Conservation (phyloP, 2,329 filamentous ascomycete species). For the Diaporthe vexans region DNA sequence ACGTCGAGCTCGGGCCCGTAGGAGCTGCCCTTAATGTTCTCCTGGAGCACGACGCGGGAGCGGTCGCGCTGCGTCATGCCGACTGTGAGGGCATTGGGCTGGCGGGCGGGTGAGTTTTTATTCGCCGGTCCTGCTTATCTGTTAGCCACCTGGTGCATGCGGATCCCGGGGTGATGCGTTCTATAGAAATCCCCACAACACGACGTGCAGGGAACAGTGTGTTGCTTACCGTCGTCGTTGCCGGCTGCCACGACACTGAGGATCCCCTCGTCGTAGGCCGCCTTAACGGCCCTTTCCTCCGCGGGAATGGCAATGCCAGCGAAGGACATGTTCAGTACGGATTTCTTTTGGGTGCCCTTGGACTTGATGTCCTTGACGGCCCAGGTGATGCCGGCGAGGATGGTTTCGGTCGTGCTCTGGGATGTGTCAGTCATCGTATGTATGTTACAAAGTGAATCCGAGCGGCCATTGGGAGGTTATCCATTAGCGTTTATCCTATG, state of each 20-base stretch:
- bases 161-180: too few relatives aligned
- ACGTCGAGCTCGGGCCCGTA: constrained; percentile 61
- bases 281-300: constrained; percentile 20
- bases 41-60: constrained; percentile 57
- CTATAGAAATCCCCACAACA: too few relatives aligned
- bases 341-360: constrained; percentile 24
- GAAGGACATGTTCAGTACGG: constrained; percentile 17
- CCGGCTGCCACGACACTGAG: constrained; percentile 59
- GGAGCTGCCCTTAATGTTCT: constrained; percentile 62
- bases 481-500: too few relatives aligned
- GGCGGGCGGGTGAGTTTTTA: constrained; percentile 62
- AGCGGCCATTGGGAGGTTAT: too few relatives aligned
- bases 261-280: constrained; percentile 52
- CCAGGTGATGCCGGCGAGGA: constrained; percentile 45
- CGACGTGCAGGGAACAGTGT: too few relatives aligned
- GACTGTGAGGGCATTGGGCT: constrained; percentile 65
- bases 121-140: constrained; percentile 35
- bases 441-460: background rate
- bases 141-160: too few relatives aligned
- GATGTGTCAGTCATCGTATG: background rate
- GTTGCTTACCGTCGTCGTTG: constrained; percentile 46
- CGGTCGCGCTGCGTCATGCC: constrained; percentile 47
- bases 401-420: constrained; percentile 29
- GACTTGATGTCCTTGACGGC: constrained; percentile 44
- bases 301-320: too few relatives aligned